Conservation (phyloP, 2,329 filamentous ascomycete genomes). For the Hirsutella rhossiliensis region DNA sequence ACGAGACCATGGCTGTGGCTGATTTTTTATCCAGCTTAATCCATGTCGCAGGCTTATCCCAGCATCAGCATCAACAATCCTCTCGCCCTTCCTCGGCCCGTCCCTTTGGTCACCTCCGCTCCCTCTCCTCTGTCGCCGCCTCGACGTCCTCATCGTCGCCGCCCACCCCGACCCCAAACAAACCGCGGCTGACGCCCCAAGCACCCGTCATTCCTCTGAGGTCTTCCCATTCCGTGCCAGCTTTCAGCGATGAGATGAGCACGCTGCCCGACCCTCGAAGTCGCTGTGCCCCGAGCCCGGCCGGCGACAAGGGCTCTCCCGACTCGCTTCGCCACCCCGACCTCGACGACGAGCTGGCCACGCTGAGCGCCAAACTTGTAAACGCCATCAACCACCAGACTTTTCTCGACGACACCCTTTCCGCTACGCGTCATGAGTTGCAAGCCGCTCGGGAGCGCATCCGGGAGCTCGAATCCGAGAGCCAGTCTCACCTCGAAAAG, state of each 20-base stretch:
- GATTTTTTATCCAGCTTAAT: conserved; percentile 31
- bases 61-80: conserved; percentile 23
- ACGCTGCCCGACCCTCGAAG: conserved; percentile 56
- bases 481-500: conserved; percentile 59
- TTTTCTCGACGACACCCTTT: conserved; percentile 75
- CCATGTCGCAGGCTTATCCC: conserved; percentile 39
- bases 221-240: conserved; percentile 20
- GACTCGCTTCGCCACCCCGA: conserved; percentile 37
- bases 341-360: conserved; percentile 64
- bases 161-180: conserved; percentile 19
- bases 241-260: conserved; percentile 49
- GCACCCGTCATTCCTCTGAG: conserved; percentile 25
- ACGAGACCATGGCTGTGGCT: conserved; percentile 7
- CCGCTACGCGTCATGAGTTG: conserved; percentile 71
- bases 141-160: conserved; percentile 18
- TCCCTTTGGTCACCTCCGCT: conserved; percentile 37
- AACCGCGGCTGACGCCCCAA: conserved; percentile 21
- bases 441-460: conserved; percentile 59
- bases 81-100: conserved; percentile 15
- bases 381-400: conserved; percentile 97
- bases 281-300: conserved; percentile 33
- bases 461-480: conserved; percentile 50
- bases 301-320: conserved; percentile 19
- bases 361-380: conserved; percentile 88
- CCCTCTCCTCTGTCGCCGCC: conserved; percentile 38